A percentile compares a stretch with the other conserved stretches of the same genome.
phyloP scores from a whole-genome alignment of 2,329 filamentous ascomycete species.

The Chaetomium sp. region DNA sequence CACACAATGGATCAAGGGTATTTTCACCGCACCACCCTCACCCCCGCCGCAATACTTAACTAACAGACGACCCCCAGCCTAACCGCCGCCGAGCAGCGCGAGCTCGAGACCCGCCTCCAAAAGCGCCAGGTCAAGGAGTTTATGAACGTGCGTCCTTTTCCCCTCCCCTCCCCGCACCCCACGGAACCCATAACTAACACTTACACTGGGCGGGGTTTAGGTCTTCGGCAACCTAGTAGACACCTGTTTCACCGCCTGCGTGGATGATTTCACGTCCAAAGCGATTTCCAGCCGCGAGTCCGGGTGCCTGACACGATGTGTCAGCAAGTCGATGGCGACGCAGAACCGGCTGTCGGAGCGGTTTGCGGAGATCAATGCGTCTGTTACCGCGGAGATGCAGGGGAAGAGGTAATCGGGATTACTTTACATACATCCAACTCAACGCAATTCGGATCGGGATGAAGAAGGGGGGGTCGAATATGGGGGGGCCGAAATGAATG shows the following conservation, averaged over 20 bases:
- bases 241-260: conserved; percentile 92
- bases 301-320: conserved; percentile 88
- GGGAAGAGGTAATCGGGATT: conserved; percentile 30
- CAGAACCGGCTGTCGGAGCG: conserved; percentile 85
- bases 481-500: neutral
- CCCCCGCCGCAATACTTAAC: conserved; percentile 1
- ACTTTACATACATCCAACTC: too few relatives aligned
- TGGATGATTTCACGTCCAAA: conserved; percentile 98
- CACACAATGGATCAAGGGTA: neutral
- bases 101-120: conserved; percentile 91
- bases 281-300: conserved; percentile 81
- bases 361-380: conserved; percentile 66
- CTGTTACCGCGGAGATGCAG: conserved; percentile 50
- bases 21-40: neutral
- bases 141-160: conserved; percentile 66
- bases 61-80: conserved; percentile 40
- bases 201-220: too few relatives aligned
- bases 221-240: conserved; percentile 65
- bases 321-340: conserved; percentile 91
- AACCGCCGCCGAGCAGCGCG: conserved; percentile 74
- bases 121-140: conserved; percentile 99
- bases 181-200: too few relatives aligned
- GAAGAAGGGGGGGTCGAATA: neutral
- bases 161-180: too few relatives aligned
- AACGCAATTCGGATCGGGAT: too few relatives aligned